phyloP scores from a whole-genome alignment of 2,329 filamentous ascomycete species.

The Nothomitra cinnamomea region DNA sequence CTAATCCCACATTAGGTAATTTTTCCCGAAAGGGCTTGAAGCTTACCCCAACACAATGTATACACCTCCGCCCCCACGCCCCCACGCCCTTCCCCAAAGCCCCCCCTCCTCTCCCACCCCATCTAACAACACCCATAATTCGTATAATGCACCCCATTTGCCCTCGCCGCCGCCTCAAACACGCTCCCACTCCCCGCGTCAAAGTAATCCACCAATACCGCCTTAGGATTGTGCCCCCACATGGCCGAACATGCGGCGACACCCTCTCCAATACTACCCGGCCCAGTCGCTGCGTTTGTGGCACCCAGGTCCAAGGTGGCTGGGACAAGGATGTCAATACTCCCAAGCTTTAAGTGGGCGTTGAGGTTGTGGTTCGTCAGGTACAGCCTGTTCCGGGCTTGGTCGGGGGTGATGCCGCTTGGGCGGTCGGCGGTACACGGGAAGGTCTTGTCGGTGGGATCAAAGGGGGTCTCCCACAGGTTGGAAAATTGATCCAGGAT shows the following conservation, averaged over 20 bases:
- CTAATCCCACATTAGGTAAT: too few relatives aligned
- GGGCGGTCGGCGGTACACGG: constrained; percentile 68
- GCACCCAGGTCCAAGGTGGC: constrained; percentile 51
- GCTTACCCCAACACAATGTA: too few relatives aligned
- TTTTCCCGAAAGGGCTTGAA: too few relatives aligned
- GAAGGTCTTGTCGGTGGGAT: constrained; percentile 30
- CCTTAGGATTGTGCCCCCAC: constrained; percentile 57
- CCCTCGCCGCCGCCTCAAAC: constrained; percentile 52
- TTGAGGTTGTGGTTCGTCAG: constrained; percentile 88
- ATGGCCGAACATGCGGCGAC: background rate
- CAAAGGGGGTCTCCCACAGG: constrained; percentile 57
- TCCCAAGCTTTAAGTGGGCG: constrained; percentile 51
- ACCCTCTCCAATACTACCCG: constrained; percentile 49
- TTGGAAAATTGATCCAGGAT: constrained; percentile 46
- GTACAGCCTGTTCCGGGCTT: constrained; percentile 48
- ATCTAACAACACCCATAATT: background rate
- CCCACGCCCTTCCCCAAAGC: too few relatives aligned
- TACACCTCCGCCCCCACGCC: too few relatives aligned
- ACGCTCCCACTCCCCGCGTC: constrained; percentile 60
- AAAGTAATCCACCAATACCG: constrained; percentile 75
- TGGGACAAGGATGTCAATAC: constrained; percentile 49
- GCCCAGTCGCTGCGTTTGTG: constrained; percentile 51
- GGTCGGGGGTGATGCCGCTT: constrained; percentile 38
- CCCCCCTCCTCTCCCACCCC: background rate
- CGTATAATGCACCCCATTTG: constrained; percentile 56